Evolutionary conservation across 164 flowering plant species (phyloP).

Genomic region (Platanus orientalis): DNA sequence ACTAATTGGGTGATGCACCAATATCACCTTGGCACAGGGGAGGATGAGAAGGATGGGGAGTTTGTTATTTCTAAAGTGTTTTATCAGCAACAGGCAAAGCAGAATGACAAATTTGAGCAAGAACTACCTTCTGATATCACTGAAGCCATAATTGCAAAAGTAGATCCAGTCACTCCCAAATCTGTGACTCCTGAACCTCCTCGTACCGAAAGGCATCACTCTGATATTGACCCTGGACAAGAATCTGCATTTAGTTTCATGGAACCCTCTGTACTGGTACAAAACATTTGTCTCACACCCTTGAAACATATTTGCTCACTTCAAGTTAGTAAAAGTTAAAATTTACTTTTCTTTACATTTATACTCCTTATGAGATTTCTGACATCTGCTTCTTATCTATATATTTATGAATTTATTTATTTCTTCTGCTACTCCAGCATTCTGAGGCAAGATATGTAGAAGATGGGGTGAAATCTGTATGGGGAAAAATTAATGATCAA

Average conservation of each 20-base stretch:
- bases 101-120: slow-evolving; percentile 48
- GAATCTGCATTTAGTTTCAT: too few species aligned
- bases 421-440: neutral
- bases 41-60: slow-evolving; percentile 83
- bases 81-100: slow-evolving; percentile 66
- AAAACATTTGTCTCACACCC: neutral
- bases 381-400: neutral
- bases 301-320: too few species aligned
- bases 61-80: slow-evolving; percentile 83
- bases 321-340: neutral
- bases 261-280: slow-evolving; percentile 37
- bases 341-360: too few species aligned
- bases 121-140: slow-evolving; percentile 30
- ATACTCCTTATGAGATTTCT: too few species aligned
- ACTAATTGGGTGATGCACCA: slow-evolving; percentile 99
- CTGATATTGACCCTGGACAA: slow-evolving; percentile 21
- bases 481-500: neutral
- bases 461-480: neutral
- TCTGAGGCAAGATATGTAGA: neutral
- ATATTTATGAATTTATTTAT: neutral
- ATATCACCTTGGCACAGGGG: slow-evolving; percentile 85
- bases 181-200: slow-evolving; percentile 73
- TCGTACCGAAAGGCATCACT: slow-evolving; percentile 35
- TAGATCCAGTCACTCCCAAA: slow-evolving; percentile 71
- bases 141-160: slow-evolving; percentile 31